Evolutionary conservation across 1,139 yeast genomes (phyloP).

Genomic region (Sugiyamaella paludigena): DNA sequence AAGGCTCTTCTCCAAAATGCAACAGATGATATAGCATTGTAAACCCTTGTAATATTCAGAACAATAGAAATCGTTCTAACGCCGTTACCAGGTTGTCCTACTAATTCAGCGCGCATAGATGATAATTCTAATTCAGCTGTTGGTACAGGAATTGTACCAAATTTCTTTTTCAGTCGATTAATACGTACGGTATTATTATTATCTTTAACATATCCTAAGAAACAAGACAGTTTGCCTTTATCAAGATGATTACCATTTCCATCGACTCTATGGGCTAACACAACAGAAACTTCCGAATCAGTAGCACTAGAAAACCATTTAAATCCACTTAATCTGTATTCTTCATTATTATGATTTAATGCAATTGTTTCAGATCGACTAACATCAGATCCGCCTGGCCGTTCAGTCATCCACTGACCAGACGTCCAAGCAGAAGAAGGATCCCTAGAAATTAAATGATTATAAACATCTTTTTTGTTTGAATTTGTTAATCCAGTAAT

Average conservation of each 20-base stretch:
- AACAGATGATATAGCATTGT: slow-evolving; percentile 30
- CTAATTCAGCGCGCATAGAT: slow-evolving; percentile 27
- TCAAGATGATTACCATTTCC: slow-evolving; percentile 11
- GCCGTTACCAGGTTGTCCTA: slow-evolving; percentile 33
- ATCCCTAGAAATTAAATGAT: slow-evolving; percentile 29
- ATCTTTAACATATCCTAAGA: slow-evolving; percentile 30
- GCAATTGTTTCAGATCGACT: slow-evolving; percentile 33
- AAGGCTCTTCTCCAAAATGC: slow-evolving; percentile 32
- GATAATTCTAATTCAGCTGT: slow-evolving; percentile 36
- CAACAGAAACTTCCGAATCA: slow-evolving; percentile 33
- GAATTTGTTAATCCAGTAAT: slow-evolving; percentile 22
- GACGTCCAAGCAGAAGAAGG: slow-evolving; percentile 34
- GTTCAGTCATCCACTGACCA: slow-evolving; percentile 40
- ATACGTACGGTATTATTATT: slow-evolving; percentile 27
- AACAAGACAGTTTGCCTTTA: slow-evolving; percentile 30
- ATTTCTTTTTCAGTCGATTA: slow-evolving; percentile 34
- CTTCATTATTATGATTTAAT: slow-evolving; percentile 12
- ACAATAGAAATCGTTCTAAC: slow-evolving; percentile 35
- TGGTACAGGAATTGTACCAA: slow-evolving; percentile 36
- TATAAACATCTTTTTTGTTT: slow-evolving; percentile 20
- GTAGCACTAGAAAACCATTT: slow-evolving; percentile 39
- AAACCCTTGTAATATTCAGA: slow-evolving; percentile 33
- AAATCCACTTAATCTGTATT: slow-evolving; percentile 31
- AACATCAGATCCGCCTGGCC: slow-evolving; percentile 38
- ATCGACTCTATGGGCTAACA: slow-evolving; percentile 29